These are phyloP conservation scores for Cercospora citrullina DNA, from an alignment of 2,329 filamentous ascomycete genomes.

Conservation along the genomic window DNA sequence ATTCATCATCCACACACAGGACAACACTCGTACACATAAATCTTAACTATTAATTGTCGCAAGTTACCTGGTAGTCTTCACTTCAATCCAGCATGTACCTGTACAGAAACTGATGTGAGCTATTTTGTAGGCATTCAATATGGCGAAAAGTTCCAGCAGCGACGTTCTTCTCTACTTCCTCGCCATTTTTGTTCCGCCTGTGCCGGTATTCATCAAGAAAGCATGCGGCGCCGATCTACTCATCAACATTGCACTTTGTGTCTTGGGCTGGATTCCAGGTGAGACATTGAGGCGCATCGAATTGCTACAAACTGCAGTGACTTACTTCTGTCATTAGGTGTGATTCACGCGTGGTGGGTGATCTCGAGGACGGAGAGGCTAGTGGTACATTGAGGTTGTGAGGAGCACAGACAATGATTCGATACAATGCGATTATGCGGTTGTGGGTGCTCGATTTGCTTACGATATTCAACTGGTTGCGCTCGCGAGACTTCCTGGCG, in stretches of 20 bases:
- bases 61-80: background rate
- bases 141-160: conserved; percentile 9
- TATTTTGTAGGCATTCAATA: background rate
- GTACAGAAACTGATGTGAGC: background rate
- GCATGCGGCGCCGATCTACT: conserved; percentile 80
- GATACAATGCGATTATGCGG: background rate
- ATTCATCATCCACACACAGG: background rate
- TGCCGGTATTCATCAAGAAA: conserved; percentile 86
- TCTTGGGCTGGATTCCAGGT: conserved; percentile 59
- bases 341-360: conserved; percentile 63
- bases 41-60: background rate
- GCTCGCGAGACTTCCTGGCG: background rate
- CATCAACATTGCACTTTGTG: conserved; percentile 85
- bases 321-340: conserved; percentile 46
- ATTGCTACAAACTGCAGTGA: background rate
- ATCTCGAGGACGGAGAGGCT: background rate
- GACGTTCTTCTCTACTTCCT: conserved; percentile 26
- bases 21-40: background rate
- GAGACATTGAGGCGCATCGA: background rate
- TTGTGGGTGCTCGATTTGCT: background rate
- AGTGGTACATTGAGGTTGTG: background rate
- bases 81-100: background rate
- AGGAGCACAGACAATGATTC: background rate
- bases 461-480: background rate
- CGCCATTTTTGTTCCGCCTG: conserved; percentile 80